A percentile compares a stretch with the other conserved stretches of the same genome.
These are phyloP conservation scores for Melastoma candidum DNA, from an alignment of 441 rosid genomes.

Conservation along the genomic window DNA sequence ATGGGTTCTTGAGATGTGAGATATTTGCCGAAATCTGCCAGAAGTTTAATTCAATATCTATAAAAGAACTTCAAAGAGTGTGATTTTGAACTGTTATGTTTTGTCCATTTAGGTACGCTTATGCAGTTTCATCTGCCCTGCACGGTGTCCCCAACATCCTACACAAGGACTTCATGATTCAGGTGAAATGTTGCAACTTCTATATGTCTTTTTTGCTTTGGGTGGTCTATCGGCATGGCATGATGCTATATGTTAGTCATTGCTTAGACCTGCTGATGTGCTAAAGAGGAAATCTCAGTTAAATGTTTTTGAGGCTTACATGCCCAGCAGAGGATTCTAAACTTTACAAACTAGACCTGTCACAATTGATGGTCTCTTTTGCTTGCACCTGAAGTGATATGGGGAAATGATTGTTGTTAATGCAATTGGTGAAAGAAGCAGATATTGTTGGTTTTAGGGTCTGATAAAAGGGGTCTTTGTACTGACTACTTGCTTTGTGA, in stretches of 20 bases:
- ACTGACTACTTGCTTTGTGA: slow-evolving; percentile 8
- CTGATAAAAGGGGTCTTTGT: background rate
- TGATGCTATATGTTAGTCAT: too few species aligned
- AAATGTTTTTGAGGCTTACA: too few species aligned
- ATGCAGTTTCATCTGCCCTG: slow-evolving; percentile 88
- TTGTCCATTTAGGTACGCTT: slow-evolving; percentile 68
- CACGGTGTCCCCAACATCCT: slow-evolving; percentile 82
- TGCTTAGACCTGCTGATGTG: too few species aligned
- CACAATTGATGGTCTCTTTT: background rate
- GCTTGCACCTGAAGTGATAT: slow-evolving; percentile 8
- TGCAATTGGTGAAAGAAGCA: too few species aligned
- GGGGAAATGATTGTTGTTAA: too few species aligned
- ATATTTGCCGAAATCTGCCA: too few species aligned
- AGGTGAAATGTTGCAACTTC: slow-evolving; percentile 34
- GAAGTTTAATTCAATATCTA: too few species aligned
- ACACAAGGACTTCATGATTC: slow-evolving; percentile 91
- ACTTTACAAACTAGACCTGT: background rate
- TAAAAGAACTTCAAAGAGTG: too few species aligned
- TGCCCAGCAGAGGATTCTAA: too few species aligned
- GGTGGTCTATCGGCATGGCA: background rate
- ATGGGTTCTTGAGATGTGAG: slow-evolving; percentile 98
- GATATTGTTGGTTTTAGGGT: too few species aligned
- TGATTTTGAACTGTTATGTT: slow-evolving; percentile 7
- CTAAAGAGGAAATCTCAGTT: too few species aligned
- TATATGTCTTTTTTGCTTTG: slow-evolving; percentile 1